These are phyloP conservation scores for Lichtheimia ornata DNA, from an alignment of 371 early-diverging fungal genomes.

Conservation along the genomic window DNA sequence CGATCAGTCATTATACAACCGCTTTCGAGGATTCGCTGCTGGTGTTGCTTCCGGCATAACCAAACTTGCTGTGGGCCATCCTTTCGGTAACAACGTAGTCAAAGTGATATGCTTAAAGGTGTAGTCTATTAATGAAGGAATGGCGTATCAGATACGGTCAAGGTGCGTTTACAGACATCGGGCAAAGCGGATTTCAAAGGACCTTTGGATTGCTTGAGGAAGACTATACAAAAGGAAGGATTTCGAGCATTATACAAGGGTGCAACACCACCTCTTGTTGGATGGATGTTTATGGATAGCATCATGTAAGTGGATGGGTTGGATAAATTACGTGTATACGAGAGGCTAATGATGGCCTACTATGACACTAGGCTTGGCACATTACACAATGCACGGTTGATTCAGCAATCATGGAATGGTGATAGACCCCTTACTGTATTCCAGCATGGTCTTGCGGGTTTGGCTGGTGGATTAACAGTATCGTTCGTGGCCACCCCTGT, in stretches of 20 bases:
- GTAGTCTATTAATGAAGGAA: too few relatives aligned
- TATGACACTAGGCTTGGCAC: conserved; percentile 70
- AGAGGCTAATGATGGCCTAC: neutral
- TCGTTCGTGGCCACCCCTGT: conserved; percentile 92
- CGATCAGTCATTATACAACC: conserved; percentile 55
- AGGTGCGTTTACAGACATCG: conserved; percentile 80
- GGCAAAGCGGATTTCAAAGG: conserved; percentile 73
- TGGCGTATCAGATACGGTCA: conserved; percentile 63
- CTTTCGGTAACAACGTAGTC: conserved; percentile 58
- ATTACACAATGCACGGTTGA: conserved; percentile 74
- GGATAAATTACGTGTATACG: neutral
- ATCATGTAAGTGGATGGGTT: conserved; percentile 56
- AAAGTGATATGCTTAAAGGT: too few relatives aligned
- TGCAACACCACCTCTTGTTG: conserved; percentile 90
- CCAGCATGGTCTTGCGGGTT: conserved; percentile 76
- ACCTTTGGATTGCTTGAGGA: conserved; percentile 79
- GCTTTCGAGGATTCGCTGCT: conserved; percentile 73
- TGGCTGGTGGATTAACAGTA: conserved; percentile 86
- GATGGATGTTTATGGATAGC: conserved; percentile 93
- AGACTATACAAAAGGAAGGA: conserved; percentile 78
- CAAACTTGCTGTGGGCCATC: conserved; percentile 81
- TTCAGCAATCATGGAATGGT: conserved; percentile 64
- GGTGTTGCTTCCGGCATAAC: conserved; percentile 82
- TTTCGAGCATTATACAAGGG: conserved; percentile 86
- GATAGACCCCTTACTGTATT: conserved; percentile 65